Evolutionary conservation across 2,329 filamentous ascomycete genomes (phyloP), one percentile per base, ranked within the genome.

Genomic region (Aureobasidium leucospermi): DNA sequence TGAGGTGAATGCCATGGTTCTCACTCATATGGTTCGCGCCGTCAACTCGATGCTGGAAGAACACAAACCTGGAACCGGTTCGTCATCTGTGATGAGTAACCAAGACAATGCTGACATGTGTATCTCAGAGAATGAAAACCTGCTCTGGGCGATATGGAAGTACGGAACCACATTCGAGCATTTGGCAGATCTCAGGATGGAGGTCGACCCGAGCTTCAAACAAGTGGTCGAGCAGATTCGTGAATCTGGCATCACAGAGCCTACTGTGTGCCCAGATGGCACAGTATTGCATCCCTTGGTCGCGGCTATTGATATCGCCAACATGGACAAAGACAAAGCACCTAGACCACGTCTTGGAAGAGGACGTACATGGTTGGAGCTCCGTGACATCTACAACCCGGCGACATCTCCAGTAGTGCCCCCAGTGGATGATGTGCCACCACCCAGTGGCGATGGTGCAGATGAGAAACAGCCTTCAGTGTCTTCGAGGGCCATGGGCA

Each of bases 401-500:
- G 89, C 4, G 85, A 90, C 58, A 83, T 97, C 52, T 79, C 96
- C 13, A 89, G 90, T 69, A 82, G 88, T 0, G 81, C 97, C 32
- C 71, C 43, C 36, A 8, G 55, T 42, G 9, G 55, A 58, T 34
- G 34, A 29, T 19, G 19, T 23, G 36, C 28, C 45, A 29, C 34
- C 45, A 15, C 45, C 23, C 0, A 42, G 10, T 23, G 55, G 45
- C 9, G 55, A 58, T 96, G 52, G 29, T 29, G 23, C 23, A 1
- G 13, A 28, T 15, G 55, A 58, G 6, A 56, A 56, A 83, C 81
- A 16, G 81, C 85, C 43, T 39, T 83, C 87, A 23, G 96, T 97
- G 89, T 96, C 93, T 19, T 94, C 97, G 73, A 99, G 97, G 72
- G 94, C 94, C 15, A 81, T 94, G 52, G 94, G 94, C 7, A 99